These are phyloP conservation scores for Akanthomyces lecanii DNA, from an alignment of 2,329 filamentous ascomycete species.

Conservation along the genomic window DNA sequence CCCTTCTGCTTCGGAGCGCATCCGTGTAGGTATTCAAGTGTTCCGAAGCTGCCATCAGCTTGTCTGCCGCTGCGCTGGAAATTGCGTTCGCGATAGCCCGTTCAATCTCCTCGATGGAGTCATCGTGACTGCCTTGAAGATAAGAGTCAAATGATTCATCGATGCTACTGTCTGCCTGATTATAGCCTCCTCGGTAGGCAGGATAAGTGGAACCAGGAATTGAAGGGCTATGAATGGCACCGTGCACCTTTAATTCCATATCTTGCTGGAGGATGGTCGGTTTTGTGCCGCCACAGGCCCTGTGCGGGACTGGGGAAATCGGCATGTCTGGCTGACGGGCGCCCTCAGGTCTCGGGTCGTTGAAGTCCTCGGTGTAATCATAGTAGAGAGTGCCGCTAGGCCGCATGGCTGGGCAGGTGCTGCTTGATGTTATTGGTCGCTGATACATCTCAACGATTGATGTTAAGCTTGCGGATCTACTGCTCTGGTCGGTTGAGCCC, in stretches of 20 bases:
- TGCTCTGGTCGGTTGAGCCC: conserved; percentile 34
- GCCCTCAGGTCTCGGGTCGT: conserved; percentile 26
- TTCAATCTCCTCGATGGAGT: conserved; percentile 16
- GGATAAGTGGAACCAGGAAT: neutral
- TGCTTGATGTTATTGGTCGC: conserved; percentile 25
- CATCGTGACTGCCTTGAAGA: conserved; percentile 15
- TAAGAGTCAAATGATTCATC: conserved; percentile 14
- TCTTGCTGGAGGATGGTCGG: conserved; percentile 28
- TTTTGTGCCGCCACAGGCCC: conserved; percentile 23
- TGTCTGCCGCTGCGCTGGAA: conserved; percentile 13
- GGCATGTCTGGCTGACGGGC: conserved; percentile 21
- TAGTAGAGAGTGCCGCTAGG: conserved; percentile 42
- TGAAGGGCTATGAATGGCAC: neutral
- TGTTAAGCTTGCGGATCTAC: conserved; percentile 45
- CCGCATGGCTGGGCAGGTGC: conserved; percentile 26
- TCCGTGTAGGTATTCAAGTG: neutral
- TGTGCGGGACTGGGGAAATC: conserved; percentile 30
- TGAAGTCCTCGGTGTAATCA: conserved; percentile 51
- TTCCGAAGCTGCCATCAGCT: conserved; percentile 10
- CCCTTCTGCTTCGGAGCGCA: neutral
- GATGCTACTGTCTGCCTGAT: neutral
- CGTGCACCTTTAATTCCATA: conserved; percentile 6
- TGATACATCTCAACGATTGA: conserved; percentile 49
- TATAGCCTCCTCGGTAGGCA: neutral
- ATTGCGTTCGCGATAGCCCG: conserved; percentile 15